Evolutionary conservation across 176 grass and related monocot species (phyloP).

Genomic region (barley (Hordeum vulgare)): MorexV3_pseudomolecules_assembly NC_058522.1:499320477-499320976

Average conservation of each 20-base stretch:
- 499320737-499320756: slow-evolving; percentile 53
- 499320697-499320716: slow-evolving; percentile 26
- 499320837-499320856: slow-evolving; percentile 49
- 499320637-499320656: background rate
- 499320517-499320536: background rate
- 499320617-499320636: background rate
- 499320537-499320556: background rate
- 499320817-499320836: background rate
- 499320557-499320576: background rate
- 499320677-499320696: slow-evolving; percentile 30
- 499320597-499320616: background rate
- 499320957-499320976: background rate
- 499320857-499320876: slow-evolving; percentile 31
- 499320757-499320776: slow-evolving; percentile 63
- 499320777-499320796: slow-evolving; percentile 26
- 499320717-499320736: slow-evolving; percentile 52
- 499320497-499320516: background rate
- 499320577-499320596: background rate
- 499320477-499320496: slow-evolving; percentile 1
- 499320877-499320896: background rate
- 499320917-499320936: background rate
- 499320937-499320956: slow-evolving; percentile 15
- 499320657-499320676: background rate
- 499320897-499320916: slow-evolving; percentile 1
- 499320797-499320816: slow-evolving; percentile 42